These are phyloP conservation scores for Musa itinerans DNA, from an alignment of 176 grass and related monocot species.

Conservation along the genomic window DNA sequence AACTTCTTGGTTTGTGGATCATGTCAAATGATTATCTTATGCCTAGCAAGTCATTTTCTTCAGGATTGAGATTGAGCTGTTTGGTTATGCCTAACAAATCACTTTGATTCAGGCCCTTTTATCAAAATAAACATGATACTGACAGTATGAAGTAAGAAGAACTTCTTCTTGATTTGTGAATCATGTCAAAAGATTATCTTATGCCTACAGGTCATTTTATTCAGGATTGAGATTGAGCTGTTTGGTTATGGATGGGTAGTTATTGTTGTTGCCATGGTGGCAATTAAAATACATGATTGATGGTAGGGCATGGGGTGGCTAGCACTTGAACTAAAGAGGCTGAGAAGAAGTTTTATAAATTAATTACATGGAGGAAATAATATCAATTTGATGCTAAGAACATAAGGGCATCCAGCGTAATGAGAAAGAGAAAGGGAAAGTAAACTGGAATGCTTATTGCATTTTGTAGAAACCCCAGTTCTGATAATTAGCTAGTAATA, in stretches of 20 bases:
- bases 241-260: neutral
- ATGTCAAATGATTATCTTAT: neutral
- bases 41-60: neutral
- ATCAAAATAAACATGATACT: neutral
- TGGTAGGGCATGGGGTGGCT: neutral
- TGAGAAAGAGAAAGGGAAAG: no score
- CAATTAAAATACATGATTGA: neutral
- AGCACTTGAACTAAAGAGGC: no score
- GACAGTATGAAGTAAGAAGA: neutral
- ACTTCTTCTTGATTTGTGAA: neutral
- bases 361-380: no score
- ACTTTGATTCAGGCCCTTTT: neutral
- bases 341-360: no score
- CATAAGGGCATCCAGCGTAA: no score
- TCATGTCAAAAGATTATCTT: neutral
- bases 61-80: neutral
- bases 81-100: no score
- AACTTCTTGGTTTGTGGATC: neutral
- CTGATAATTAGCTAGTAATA: no score
- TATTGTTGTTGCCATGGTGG: neutral
- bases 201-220: neutral
- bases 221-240: neutral
- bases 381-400: no score
- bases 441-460: no score
- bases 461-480: no score